A percentile compares a stretch with the other conserved stretches of the same genome.
Conservation (phyloP, 768 basidiomycete genomes). For the Pleurotus citrinopileatus region DNA sequence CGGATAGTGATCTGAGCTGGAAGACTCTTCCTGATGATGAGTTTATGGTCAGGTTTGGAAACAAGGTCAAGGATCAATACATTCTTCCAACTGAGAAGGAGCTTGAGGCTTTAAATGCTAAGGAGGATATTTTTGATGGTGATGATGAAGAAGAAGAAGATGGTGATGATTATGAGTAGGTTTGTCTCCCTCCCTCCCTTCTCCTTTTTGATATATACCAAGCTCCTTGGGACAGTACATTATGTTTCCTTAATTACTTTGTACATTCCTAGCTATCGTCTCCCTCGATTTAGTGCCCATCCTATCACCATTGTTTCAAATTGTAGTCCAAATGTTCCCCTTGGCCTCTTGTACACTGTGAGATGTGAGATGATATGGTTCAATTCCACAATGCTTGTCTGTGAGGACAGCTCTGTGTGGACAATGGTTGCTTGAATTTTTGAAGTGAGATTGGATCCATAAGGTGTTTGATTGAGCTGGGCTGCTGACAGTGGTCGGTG, state of each 20-base stretch:
- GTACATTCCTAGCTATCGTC: constrained; percentile 11
- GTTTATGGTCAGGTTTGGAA: neutral
- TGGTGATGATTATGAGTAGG: neutral
- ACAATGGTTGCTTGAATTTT: constrained; percentile 11
- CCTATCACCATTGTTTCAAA: constrained; percentile 17
- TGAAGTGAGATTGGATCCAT: constrained; percentile 8
- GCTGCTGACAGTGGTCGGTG: constrained; percentile 14
- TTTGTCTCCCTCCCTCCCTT: too few relatives aligned
- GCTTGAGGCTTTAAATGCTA: neutral
- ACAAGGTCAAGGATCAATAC: constrained; percentile 2
- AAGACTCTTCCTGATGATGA: neutral
- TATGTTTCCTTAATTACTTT: neutral
- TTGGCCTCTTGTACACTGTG: constrained; percentile 17
- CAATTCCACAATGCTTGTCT: constrained; percentile 22
- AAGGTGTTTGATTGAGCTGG: constrained; percentile 17
- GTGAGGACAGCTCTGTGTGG: constrained; percentile 11
- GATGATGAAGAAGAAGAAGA: neutral
- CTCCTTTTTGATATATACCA: too few relatives aligned
- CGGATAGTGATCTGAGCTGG: neutral
- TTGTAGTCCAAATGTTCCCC: constrained; percentile 19
- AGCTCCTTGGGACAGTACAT: neutral
- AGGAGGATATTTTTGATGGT: neutral
- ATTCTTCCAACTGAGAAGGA: neutral
- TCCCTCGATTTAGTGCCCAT: constrained; percentile 19
- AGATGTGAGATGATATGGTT: constrained; percentile 22